phyloP scores from a whole-genome alignment of 305 asterid species.

The Coffea humblotiana region DNA sequence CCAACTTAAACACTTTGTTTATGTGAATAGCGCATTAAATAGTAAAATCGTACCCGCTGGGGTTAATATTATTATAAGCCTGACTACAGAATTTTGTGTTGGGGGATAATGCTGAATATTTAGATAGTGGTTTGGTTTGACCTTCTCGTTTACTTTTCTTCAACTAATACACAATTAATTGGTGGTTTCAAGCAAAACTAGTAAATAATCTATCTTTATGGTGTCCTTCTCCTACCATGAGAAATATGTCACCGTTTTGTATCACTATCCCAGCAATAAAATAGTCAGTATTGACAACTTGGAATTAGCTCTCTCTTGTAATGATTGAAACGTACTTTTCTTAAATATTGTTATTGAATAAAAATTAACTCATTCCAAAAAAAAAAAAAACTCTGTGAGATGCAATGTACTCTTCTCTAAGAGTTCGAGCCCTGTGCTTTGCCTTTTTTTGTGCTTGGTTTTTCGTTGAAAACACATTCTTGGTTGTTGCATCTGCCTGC shows the following conservation, averaged over 20 bases:
- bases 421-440: background rate
- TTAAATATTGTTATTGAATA: too few species aligned
- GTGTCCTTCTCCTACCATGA: background rate
- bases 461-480: background rate
- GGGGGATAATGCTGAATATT: background rate
- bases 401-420: too few species aligned
- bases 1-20: background rate
- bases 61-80: background rate
- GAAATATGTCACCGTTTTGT: background rate
- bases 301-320: too few species aligned
- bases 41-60: too few species aligned
- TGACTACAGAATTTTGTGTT: background rate
- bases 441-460: background rate
- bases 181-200: background rate
- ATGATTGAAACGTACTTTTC: too few species aligned
- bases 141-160: background rate
- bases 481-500: background rate
- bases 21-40: background rate
- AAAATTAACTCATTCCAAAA: too few species aligned
- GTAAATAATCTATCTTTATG: too few species aligned
- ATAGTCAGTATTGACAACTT: background rate
- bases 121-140: background rate
- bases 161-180: background rate
- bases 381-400: too few species aligned
- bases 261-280: background rate